phyloP scores from a whole-genome alignment of 768 basidiomycete species.

The Tulasnella sp. region DNA sequence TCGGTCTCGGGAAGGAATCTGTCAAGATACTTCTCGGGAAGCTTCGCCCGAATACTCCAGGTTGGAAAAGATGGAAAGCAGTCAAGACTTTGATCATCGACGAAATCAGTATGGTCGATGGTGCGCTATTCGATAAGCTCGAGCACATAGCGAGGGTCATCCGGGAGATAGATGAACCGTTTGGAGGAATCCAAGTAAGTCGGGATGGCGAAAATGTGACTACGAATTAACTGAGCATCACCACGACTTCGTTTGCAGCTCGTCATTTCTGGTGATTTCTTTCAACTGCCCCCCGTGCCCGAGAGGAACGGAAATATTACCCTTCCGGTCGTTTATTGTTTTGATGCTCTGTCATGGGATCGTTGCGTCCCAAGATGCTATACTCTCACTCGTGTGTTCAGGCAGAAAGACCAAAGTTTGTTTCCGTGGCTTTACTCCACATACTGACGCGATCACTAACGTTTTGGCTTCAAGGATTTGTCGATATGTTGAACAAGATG shows the following conservation, averaged over 20 bases:
- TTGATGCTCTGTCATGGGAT: constrained; percentile 46
- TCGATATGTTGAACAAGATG: constrained; percentile 51
- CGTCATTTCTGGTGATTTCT: constrained; percentile 48
- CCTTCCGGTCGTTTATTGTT: constrained; percentile 38
- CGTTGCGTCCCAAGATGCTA: constrained; percentile 42
- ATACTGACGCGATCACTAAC: background rate
- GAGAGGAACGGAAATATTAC: constrained; percentile 37
- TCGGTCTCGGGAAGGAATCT: constrained; percentile 64
- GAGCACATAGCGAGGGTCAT: constrained; percentile 41
- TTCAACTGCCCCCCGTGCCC: constrained; percentile 47
- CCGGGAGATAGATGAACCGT: constrained; percentile 37
- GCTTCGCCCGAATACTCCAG: constrained; percentile 52
- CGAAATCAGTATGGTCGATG: constrained; percentile 28
- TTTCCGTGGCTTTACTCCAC: background rate
- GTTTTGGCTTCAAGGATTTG: constrained; percentile 36
- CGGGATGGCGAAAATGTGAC: too few relatives aligned
- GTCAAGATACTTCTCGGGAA: constrained; percentile 54
- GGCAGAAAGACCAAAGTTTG: constrained; percentile 46
- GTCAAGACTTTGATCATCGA: constrained; percentile 57
- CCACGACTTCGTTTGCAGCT: constrained; percentile 33
- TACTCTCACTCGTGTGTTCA: constrained; percentile 47
- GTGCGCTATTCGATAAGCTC: constrained; percentile 42
- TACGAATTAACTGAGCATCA: background rate
- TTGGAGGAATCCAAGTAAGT: constrained; percentile 45
- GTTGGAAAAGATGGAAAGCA: constrained; percentile 58